Evolutionary conservation across 352 stramenopile species (phyloP), one percentile per base, ranked within the genome.

Genomic region (Globisporangium megalacanthum): DNA sequence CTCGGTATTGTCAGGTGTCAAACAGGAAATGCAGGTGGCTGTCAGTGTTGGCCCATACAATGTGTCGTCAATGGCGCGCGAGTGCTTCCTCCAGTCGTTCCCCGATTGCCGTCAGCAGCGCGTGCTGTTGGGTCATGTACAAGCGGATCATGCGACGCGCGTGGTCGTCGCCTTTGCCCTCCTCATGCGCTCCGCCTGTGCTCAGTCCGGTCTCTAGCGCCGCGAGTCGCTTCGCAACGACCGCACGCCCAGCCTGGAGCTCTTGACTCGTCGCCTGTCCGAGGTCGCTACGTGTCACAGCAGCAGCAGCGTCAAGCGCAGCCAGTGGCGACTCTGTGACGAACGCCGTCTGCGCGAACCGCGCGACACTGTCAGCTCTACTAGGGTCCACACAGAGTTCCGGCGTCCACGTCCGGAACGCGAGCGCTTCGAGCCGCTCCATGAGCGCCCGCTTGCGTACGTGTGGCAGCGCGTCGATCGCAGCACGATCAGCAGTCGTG

Each of bases 351-450:
- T 68, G 66, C 4, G 58, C 53, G 25, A 79, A 74, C 20, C 54
- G 66, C 15, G 4, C 17, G 15, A 76, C 15, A 4, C 37, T 53
- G 7, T 49, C 6, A 2, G 52, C 22, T 8, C 51, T 57, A 0
- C 11, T 31, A 19, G 59, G 50, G 0, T 56, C 54, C 22, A 84
- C 60, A 37, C 74, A 84, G 19, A 80, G 46, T 41, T 83, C 71
- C 4, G 73, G 64, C 2, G 60, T 75, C 69, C 62, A 73, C 2
- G 69, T 77, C 20, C 58, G 62, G 25, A 81, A 33, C 19, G 65
- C 52, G 5, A 77, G 50, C 6, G 19, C 44, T 19, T 60, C 61
- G 29, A 75, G 47, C 14, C 70, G 13, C n/a, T 52, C n/a, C 19
- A 70, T 58, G 29, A 76, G 58, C 13, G 17, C 29, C 6, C 56